phyloP scores from a whole-genome alignment of 495 filamentous ascomycete species.

The Barbatosphaeria neglecta region DNA sequence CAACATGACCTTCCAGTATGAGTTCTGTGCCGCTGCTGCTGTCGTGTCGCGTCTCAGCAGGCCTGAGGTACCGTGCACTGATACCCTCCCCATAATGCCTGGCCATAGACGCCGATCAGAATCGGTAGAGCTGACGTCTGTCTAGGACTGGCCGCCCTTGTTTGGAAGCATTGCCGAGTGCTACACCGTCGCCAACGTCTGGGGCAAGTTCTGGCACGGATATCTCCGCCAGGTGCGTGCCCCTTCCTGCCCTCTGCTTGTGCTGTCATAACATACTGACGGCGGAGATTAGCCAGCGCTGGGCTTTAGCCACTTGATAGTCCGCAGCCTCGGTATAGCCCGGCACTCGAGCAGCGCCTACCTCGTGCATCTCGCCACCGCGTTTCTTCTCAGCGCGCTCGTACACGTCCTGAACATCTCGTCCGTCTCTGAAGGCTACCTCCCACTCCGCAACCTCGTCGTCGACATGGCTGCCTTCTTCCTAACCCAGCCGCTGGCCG shows the following conservation, averaged over 20 bases:
- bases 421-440: slow-evolving; percentile 6
- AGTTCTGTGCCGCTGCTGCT: slow-evolving; percentile 1
- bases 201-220: slow-evolving; percentile 33
- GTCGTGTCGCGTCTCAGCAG: slow-evolving; percentile 4
- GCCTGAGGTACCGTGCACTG: slow-evolving; percentile 9
- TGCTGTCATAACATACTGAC: neutral
- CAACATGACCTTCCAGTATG: slow-evolving; percentile 9
- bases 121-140: neutral
- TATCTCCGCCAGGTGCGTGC: slow-evolving; percentile 20
- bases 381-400: slow-evolving; percentile 21
- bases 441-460: slow-evolving; percentile 10
- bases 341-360: slow-evolving; percentile 16
- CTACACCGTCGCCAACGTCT: slow-evolving; percentile 12
- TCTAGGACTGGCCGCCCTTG: slow-evolving; percentile 17
- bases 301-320: slow-evolving; percentile 13
- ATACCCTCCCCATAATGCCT: no score
- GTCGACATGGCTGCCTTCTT: slow-evolving; percentile 19
- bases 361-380: slow-evolving; percentile 20
- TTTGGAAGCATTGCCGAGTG: slow-evolving; percentile 20
- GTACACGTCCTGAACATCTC: slow-evolving; percentile 17
- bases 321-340: slow-evolving; percentile 16
- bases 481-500: slow-evolving; percentile 15
- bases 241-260: slow-evolving; percentile 1
- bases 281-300: slow-evolving; percentile 5
- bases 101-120: no score